Evolutionary conservation across 2,329 filamentous ascomycete genomes (phyloP).

Genomic region (Podosphaera leucotricha): DNA sequence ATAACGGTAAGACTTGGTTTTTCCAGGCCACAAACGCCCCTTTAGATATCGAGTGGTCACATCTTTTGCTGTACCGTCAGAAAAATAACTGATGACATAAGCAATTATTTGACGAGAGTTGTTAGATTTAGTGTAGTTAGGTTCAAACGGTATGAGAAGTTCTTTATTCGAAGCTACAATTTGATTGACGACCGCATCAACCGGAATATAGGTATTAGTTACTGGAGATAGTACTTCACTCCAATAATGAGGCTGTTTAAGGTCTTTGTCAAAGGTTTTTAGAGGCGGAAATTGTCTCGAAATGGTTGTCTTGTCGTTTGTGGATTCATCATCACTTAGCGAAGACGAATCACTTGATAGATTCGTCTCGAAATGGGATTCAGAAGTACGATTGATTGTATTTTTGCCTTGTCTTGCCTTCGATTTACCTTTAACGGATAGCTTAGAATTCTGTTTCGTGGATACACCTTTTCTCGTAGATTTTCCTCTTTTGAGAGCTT

Average conservation of each 20-base stretch:
- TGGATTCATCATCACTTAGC: slow-evolving; percentile 28
- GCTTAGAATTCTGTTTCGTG: not conserved
- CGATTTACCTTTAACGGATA: slow-evolving; percentile 13
- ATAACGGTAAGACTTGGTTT: slow-evolving; percentile 68
- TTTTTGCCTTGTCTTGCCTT: slow-evolving; percentile 14
- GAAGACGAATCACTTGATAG: slow-evolving; percentile 19
- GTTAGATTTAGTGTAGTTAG: slow-evolving; percentile 61
- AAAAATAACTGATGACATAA: slow-evolving; percentile 63
- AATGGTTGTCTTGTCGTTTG: slow-evolving; percentile 26
- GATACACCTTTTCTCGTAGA: not conserved
- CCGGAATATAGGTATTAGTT: slow-evolving; percentile 53
- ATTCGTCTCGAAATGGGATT: slow-evolving; percentile 21
- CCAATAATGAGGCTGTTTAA: slow-evolving; percentile 81
- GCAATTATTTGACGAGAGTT: slow-evolving; percentile 73
- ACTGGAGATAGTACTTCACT: slow-evolving; percentile 67
- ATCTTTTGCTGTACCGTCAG: slow-evolving; percentile 79
- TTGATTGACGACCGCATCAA: slow-evolving; percentile 48
- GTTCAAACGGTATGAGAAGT: slow-evolving; percentile 52
- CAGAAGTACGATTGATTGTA: slow-evolving; percentile 17
- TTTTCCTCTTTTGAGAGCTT: not conserved
- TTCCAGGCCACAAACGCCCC: slow-evolving; percentile 58
- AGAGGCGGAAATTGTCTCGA: slow-evolving; percentile 3
- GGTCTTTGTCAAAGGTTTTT: slow-evolving; percentile 39
- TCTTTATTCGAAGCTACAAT: slow-evolving; percentile 50
- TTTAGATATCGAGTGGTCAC: slow-evolving; percentile 81